Evolutionary conservation across 176 grass and related monocot genomes (phyloP), one percentile per base, ranked within the genome.

Genomic region (Triticum aestivum): DNA sequence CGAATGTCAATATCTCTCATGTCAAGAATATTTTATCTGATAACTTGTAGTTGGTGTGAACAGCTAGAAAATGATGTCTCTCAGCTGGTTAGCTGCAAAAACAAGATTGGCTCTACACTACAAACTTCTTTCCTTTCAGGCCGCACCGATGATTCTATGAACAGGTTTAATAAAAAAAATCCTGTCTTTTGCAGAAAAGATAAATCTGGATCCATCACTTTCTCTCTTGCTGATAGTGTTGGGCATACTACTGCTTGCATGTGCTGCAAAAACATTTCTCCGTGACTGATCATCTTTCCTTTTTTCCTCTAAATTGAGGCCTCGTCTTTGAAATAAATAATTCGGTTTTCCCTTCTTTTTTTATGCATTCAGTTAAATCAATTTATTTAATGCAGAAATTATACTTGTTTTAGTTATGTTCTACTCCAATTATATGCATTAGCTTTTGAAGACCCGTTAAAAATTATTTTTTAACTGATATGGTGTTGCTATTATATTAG

Each of bases 31-130:
- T 35, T 62, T 79, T 33, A 63, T 39, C 20, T 79, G 21, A 79
- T 79, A 38, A 39, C 56, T 79, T 21, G 24, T 38, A 39, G 6
- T 41, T 39, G 18, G 30, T 79, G 32, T 63, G 6, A 84, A 61
- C 82, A 84, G 82, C 34, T 84, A 39, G 82, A 83, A 74, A 63
- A 5, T 37, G 56, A 47, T 42, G 37, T 84, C 14, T 84, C 35
- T 45, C 35, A 9, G 30, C 82, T 74, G 63, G 23, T 44, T 73
- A 84, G 35, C 14, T 84, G 54, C 82, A 84, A 84, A 84, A 61
- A 63, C 20, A 74, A 84, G 69, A 74, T 63, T 52, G 37, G 32
- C 23, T 73, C 33, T 62, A 61, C 17, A 17, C 18, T 6, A 39
- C 15, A n/a, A 20, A 45, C 34, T 33, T 1, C 62, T 20, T 58